A percentile compares a stretch with the other conserved stretches of the same genome.
Evolutionary conservation across 73 alveolate species (phyloP).

Genomic region (Paramecium octaurelia): DNA sequence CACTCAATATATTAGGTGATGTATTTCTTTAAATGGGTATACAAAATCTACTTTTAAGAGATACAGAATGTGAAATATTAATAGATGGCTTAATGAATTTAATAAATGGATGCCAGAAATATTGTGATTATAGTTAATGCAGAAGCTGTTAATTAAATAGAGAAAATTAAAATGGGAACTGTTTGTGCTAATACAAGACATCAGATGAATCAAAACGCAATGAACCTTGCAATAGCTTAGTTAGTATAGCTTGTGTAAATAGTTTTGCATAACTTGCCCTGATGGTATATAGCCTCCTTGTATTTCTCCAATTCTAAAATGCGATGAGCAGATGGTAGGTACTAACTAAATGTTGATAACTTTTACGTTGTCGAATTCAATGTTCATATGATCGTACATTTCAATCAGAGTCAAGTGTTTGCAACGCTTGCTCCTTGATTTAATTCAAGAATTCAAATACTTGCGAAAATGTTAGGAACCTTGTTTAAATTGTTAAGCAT

Average conservation of each 20-base stretch:
- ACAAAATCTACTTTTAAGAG: background rate
- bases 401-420: background rate
- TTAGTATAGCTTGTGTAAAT: background rate
- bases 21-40: background rate
- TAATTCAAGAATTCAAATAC: background rate
- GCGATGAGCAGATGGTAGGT: background rate
- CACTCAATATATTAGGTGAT: background rate
- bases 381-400: background rate
- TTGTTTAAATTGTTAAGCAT: background rate
- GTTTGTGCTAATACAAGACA: background rate
- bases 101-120: background rate
- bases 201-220: background rate
- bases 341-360: background rate
- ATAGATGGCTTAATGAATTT: background rate
- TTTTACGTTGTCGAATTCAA: background rate
- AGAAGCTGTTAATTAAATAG: background rate
- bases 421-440: background rate
- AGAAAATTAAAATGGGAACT: background rate
- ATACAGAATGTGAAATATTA: background rate
- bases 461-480: background rate
- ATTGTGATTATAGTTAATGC: background rate
- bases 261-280: background rate
- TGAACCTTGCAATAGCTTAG: background rate
- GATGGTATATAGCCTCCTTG: background rate
- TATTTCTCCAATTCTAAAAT: background rate